Evolutionary conservation across 306 rosid species (phyloP).

Genomic region (Quercus alba): DNA sequence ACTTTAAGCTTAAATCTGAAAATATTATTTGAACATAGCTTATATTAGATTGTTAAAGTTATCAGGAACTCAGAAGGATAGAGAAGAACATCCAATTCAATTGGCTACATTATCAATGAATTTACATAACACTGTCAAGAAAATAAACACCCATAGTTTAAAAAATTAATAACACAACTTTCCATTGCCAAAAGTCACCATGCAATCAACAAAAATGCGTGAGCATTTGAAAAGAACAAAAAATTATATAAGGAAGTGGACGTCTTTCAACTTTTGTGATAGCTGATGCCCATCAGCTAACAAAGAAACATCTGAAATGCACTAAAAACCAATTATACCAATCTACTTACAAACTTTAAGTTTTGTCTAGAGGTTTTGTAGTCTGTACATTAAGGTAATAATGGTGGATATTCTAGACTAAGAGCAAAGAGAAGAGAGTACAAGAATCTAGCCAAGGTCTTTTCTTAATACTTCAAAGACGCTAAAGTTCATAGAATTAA

Average conservation of each 20-base stretch:
- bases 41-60: neutral
- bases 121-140: too few relatives aligned
- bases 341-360: neutral
- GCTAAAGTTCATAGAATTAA: neutral
- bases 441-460: neutral
- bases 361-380: neutral
- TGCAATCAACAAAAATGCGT: neutral
- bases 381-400: neutral
- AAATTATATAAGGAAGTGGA: neutral
- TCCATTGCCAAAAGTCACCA: neutral
- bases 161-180: neutral
- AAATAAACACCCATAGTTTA: too few relatives aligned
- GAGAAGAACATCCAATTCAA: neutral
- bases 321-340: neutral
- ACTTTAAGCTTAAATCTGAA: neutral
- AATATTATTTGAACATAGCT: neutral
- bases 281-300: neutral
- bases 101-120: neutral
- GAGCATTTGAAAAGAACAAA: neutral
- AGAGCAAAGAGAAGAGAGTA: neutral
- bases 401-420: neutral
- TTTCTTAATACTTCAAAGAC: neutral
- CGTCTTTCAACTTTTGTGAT: neutral
- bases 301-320: neutral
- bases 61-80: neutral